phyloP scores from a whole-genome alignment of 2,329 filamentous ascomycete species.

The Pestalotiopsis sp. region DNA sequence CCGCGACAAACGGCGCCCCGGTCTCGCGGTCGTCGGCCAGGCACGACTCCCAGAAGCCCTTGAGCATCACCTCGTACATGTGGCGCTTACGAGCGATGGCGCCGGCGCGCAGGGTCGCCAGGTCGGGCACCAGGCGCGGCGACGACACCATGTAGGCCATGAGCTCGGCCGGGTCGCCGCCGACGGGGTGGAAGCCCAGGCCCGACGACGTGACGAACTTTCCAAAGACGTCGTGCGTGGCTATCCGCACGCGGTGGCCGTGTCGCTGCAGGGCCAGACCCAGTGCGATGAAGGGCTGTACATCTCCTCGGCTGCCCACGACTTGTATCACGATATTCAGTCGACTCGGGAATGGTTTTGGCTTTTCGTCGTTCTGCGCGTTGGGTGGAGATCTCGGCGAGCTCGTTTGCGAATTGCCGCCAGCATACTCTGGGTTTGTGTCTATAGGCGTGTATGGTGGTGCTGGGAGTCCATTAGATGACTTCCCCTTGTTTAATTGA shows the following conservation, averaged over 20 bases:
- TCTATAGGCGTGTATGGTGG: neutral
- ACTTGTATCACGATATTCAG: constrained; percentile 77
- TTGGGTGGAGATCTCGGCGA: neutral
- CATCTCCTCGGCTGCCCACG: constrained; percentile 74
- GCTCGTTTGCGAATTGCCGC: neutral
- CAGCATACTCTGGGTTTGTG: neutral
- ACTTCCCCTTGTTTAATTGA: neutral
- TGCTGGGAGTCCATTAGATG: neutral
- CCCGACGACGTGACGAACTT: constrained; percentile 67
- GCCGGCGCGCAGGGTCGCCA: constrained; percentile 37
- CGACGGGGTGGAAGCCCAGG: constrained; percentile 76
- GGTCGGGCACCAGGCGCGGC: constrained; percentile 39
- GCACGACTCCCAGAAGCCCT: constrained; percentile 86
- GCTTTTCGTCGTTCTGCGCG: constrained; percentile 38
- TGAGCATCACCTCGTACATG: constrained; percentile 76
- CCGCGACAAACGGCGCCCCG: constrained; percentile 74
- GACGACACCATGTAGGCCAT: constrained; percentile 64
- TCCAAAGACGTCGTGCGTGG: constrained; percentile 72
- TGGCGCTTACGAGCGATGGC: constrained; percentile 38
- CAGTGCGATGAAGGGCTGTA: constrained; percentile 75
- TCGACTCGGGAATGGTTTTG: constrained; percentile 32
- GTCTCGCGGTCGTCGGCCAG: constrained; percentile 62
- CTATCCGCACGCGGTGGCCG: constrained; percentile 72
- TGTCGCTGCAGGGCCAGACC: constrained; percentile 67
- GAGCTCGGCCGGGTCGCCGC: constrained; percentile 74